phyloP scores from a whole-genome alignment of 768 basidiomycete species.

The Chalciporus pseudorubinellus region DNA sequence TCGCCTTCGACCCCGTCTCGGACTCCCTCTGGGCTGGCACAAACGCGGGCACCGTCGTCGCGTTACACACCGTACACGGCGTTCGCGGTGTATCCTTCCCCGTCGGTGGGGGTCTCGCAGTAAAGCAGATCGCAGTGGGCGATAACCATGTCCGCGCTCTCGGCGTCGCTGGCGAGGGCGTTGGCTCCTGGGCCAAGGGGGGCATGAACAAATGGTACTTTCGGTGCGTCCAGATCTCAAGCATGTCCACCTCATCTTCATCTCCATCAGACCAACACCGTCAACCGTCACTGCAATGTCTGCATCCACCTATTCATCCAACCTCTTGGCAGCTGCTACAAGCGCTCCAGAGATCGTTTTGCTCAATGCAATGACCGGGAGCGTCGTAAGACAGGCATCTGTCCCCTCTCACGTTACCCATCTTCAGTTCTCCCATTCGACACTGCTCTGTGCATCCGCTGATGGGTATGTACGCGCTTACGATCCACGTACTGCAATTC shows the following conservation, averaged over 20 bases:
- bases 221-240: conserved; percentile 44
- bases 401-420: conserved; percentile 61
- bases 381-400: conserved; percentile 52
- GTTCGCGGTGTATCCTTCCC: conserved; percentile 71
- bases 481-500: conserved; percentile 60
- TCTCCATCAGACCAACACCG: conserved; percentile 33
- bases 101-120: conserved; percentile 63
- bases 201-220: conserved; percentile 83
- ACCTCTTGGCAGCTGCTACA: conserved; percentile 59
- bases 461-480: conserved; percentile 76
- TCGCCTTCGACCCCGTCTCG: conserved; percentile 88
- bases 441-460: conserved; percentile 63
- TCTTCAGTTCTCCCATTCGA: conserved; percentile 62
- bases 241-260: not conserved
- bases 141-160: conserved; percentile 76
- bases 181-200: conserved; percentile 83
- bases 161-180: conserved; percentile 55
- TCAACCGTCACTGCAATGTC: conserved; percentile 41
- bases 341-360: conserved; percentile 60
- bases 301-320: conserved; percentile 50
- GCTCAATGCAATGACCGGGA: conserved; percentile 73
- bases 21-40: conserved; percentile 88
- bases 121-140: conserved; percentile 72
- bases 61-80: conserved; percentile 63
- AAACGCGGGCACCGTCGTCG: conserved; percentile 64